Base-by-base conservation (phyloP, 176 grass and related monocot genomes). In the Juncus effusus region DNA sequence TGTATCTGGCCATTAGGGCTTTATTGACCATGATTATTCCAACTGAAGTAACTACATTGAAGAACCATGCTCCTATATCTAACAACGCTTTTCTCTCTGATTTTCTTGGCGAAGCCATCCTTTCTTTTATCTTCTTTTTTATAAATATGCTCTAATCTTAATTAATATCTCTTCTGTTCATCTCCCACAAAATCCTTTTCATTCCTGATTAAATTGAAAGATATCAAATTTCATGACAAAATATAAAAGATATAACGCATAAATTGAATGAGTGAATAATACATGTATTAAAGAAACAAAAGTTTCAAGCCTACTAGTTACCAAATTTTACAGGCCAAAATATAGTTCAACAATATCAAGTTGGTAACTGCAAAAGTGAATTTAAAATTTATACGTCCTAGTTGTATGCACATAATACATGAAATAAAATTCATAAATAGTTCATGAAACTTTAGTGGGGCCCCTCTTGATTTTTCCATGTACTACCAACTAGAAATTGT, bases 11-110 rank as follows among this genome's bases (percentile, higher is more conserved):
- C 90, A 95, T 95, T 7, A 90, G 47, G 47, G 90, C 86, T 63
- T 95, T 84, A 72, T 95, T 95, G 75, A 95, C 80, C 90, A 95
- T 90, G 76, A 95, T 95, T 74, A 95, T 79, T 64, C 78, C 90
- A 59, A 95, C 90, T 1, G 90, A 95, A 4, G 90, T 90, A 13
- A 79, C 74, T 36, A 95, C 64, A 47, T 95, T 95, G 90, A 86
- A 95, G 69, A 81, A 66, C 90, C 90, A 95, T 63, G 90, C 71
- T 10, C 80, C 83, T 13, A 86, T 69, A 78, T 95, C 90, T 19
- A 86, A 53, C 16, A 54, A 62, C 7, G 83, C 86, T 52, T 90
- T 95, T 69, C 53, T 83, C 63, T 95, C 90, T 0, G 83, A 73
- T 74, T 90, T 95, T 56, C 83, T 95, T n/a, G 79, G 64, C 38